Base-by-base conservation (phyloP, 805 yeast species). In the Teunomyces atbi region DNA sequence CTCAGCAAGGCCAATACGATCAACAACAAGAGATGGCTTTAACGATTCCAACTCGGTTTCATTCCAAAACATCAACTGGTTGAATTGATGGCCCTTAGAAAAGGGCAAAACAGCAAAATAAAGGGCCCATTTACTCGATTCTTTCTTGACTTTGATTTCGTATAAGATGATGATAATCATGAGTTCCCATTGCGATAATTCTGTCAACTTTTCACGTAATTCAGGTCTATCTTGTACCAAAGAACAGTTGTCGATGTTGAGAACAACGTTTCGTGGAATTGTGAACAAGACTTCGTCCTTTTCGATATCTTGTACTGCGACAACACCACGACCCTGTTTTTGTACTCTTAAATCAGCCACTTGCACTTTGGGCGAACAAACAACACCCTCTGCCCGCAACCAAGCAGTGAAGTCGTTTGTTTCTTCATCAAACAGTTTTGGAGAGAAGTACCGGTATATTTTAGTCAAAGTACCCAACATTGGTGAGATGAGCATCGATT, bases 21-120 rank as follows among this genome's bases (percentile, higher is more conserved):
- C 71, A 26, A 83, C 55, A 2, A 91, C 81, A 34, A 80, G 71
- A 0, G 97, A 89, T 0, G 97, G 97, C 38, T 70, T 55, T 49
- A 92, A 70, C 1, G 52, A 47, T 3, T 68, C 50, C 33, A 86
- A 58, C 47, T 92, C 94, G 0, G 72, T 74, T 0, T 79, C 80
- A 1, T 52, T 50, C 98, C 99, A 92, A 58, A 82, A 89, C 81
- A 90, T 86, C 47, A 90, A 76, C 29, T 84, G 84, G 57, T 83
- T 76, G 63, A 85, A 81, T n/a, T 55, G 57, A 5, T 23, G 20
- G 41, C 64, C 69, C 16, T 42, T 42, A 18, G 16, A n/a, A 13
- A 69, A 45, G 0, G 98, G 98, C 34, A 92, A 70, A 0, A 91
- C 79, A 16, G 78, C 68, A 47, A 90, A 80, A 62, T 92, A 92